Evolutionary conservation across 192 early-diverging fungal genomes (phyloP).

Genomic region (Coemansia sp.): DNA sequence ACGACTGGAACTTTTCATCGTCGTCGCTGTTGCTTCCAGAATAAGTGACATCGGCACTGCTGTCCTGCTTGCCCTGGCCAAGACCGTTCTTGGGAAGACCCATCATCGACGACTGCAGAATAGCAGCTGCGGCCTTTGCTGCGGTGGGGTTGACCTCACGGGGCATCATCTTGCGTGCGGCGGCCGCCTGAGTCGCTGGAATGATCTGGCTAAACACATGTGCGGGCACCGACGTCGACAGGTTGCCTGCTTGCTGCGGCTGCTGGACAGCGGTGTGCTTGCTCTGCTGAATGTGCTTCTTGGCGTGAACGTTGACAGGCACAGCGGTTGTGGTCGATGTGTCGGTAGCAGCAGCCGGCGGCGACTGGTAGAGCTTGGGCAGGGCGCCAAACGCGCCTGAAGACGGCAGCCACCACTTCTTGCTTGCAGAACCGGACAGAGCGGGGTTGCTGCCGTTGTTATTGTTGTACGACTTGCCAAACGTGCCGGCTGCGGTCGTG

Average conservation of each 20-base stretch:
- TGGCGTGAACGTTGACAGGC: too few species aligned
- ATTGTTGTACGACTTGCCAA: constrained; percentile 15
- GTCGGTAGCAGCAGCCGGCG: constrained; percentile 15
- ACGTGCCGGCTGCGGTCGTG: constrained; percentile 5
- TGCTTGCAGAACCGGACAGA: constrained; percentile 21
- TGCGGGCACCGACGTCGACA: constrained; percentile 54
- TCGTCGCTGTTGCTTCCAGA: not conserved
- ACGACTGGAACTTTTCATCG: not conserved
- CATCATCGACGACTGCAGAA: constrained; percentile 54
- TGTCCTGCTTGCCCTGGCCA: constrained; percentile 50
- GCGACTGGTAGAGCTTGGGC: constrained; percentile 15
- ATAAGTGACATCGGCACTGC: constrained; percentile 8
- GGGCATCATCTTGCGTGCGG: constrained; percentile 58
- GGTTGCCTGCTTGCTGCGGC: constrained; percentile 27
- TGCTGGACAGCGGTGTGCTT: constrained; percentile 5
- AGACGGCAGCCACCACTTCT: constrained; percentile 35
- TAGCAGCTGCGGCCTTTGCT: constrained; percentile 48
- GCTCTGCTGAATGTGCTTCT: constrained; percentile 7
- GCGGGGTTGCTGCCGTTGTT: not conserved
- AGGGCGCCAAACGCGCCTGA: constrained; percentile 6
- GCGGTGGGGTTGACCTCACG: constrained; percentile 51
- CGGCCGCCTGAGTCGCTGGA: constrained; percentile 52
- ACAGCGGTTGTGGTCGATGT: constrained; percentile 28
- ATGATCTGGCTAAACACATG: constrained; percentile 57
- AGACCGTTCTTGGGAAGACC: constrained; percentile 52